phyloP scores from a whole-genome alignment of 768 basidiomycete genomes.

The Pholiota conissans region DNA sequence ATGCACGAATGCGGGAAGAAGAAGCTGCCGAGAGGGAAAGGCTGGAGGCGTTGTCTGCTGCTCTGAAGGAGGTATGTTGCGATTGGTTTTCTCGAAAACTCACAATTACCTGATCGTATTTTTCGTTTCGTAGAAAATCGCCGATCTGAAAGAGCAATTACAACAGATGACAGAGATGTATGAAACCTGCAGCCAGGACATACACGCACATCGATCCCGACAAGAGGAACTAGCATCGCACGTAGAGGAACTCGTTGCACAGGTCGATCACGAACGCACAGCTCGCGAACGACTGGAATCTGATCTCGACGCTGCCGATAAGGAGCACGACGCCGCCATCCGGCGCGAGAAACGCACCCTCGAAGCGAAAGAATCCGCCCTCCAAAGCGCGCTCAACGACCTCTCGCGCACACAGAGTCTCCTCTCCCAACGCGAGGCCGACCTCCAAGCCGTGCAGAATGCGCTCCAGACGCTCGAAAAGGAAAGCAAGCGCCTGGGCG shows the following conservation, averaged over 20 bases:
- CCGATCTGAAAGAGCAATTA: conserved; percentile 60
- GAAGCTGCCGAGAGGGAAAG: conserved; percentile 68
- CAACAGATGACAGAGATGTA: conserved; percentile 65
- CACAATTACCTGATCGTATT: not conserved
- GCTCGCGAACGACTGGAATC: conserved; percentile 53
- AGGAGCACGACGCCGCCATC: conserved; percentile 61
- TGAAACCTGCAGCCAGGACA: conserved; percentile 61
- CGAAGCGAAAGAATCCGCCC: conserved; percentile 69
- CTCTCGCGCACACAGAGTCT: conserved; percentile 62
- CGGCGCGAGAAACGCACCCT: conserved; percentile 61
- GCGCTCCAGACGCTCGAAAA: conserved; percentile 71
- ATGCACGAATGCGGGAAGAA: conserved; percentile 69
- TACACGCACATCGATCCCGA: conserved; percentile 64
- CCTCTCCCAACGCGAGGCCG: conserved; percentile 71
- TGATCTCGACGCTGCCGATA: conserved; percentile 57
- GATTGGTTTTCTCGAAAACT: not conserved
- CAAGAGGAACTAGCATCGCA: conserved; percentile 79
- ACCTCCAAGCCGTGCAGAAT: conserved; percentile 70
- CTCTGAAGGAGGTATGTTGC: conserved; percentile 77
- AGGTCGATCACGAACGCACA: conserved; percentile 59
- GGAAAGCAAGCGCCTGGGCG: conserved; percentile 79
- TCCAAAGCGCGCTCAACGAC: conserved; percentile 63
- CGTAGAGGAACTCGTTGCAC: conserved; percentile 67
- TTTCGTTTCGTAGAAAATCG: conserved; percentile 57
- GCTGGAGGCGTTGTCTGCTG: conserved; percentile 62